These are phyloP conservation scores for Arxiozyma telluris DNA, from an alignment of 1,139 yeast species.

Conservation along the genomic window DNA sequence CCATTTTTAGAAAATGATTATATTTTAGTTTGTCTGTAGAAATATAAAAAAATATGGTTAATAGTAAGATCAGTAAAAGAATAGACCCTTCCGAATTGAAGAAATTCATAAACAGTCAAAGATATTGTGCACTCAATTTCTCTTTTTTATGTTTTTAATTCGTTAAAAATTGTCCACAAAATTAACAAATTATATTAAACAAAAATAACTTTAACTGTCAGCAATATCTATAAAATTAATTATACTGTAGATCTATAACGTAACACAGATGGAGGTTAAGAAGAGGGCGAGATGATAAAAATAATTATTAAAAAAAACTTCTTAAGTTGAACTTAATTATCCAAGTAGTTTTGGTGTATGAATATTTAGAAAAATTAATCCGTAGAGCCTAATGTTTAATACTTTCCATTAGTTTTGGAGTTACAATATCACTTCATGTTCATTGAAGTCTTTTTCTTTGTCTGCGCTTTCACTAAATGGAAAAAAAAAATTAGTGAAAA, in stretches of 20 bases:
- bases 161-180: neutral
- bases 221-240: neutral
- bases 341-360: too few relatives aligned
- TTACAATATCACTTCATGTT: too few relatives aligned
- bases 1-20: conserved; percentile 4
- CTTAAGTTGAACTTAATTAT: too few relatives aligned
- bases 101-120: conserved; percentile 3
- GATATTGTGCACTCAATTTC: neutral
- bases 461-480: too few relatives aligned
- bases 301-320: too few relatives aligned
- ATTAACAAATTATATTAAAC: neutral
- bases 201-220: too few relatives aligned
- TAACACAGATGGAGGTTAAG: neutral
- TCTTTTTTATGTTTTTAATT: neutral
- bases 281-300: neutral
- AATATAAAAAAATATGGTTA: conserved; percentile 1
- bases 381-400: too few relatives aligned
- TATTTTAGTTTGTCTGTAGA: conserved; percentile 1
- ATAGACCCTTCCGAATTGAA: neutral
- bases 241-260: too few relatives aligned
- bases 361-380: too few relatives aligned
- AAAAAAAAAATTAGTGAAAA: too few relatives aligned
- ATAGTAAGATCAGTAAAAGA: neutral
- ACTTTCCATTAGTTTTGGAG: too few relatives aligned
- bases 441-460: too few relatives aligned